Conservation (phyloP, 495 filamentous ascomycete species). For the Aspergillus diversus region DNA sequence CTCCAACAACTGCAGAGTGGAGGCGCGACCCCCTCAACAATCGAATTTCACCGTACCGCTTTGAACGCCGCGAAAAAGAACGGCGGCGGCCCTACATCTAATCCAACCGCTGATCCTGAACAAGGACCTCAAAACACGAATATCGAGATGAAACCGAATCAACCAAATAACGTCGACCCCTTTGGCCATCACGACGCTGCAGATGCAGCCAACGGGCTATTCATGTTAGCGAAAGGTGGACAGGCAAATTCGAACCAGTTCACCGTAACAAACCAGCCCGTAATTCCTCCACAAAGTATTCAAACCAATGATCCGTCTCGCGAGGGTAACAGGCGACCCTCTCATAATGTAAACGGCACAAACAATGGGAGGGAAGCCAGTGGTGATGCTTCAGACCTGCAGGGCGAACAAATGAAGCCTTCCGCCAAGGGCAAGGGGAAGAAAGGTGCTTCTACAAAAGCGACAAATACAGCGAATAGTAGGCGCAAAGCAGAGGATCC, state of each 20-base stretch:
- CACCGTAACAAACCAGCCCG: slow-evolving; percentile 52
- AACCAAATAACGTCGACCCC: slow-evolving; percentile 53
- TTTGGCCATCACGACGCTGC: slow-evolving; percentile 87
- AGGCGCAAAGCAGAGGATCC: slow-evolving; percentile 84
- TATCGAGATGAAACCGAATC: slow-evolving; percentile 55
- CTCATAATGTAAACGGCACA: slow-evolving; percentile 40
- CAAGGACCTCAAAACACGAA: slow-evolving; percentile 47
- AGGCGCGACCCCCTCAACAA: slow-evolving; percentile 82
- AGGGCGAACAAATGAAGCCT: slow-evolving; percentile 67
- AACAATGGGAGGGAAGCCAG: slow-evolving; percentile 60
- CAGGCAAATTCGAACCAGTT: slow-evolving; percentile 57
- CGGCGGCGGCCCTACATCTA: slow-evolving; percentile 51
- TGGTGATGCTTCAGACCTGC: slow-evolving; percentile 71
- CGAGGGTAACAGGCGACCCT: slow-evolving; percentile 35
- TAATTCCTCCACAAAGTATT: slow-evolving; percentile 34
- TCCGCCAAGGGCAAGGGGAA: slow-evolving; percentile 72
- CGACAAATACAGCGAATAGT: slow-evolving; percentile 51
- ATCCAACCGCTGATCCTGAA: slow-evolving; percentile 53
- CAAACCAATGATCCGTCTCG: slow-evolving; percentile 47
- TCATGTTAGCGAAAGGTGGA: slow-evolving; percentile 77
- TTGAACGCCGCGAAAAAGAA: slow-evolving; percentile 74
- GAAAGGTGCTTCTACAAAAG: slow-evolving; percentile 58
- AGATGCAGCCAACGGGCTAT: slow-evolving; percentile 94
- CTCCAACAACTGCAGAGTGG: slow-evolving; percentile 79
- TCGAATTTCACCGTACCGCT: slow-evolving; percentile 95